These are phyloP conservation scores for Cordyceps cicadae DNA, from an alignment of 2,329 filamentous ascomycete genomes.

Conservation along the genomic window DNA sequence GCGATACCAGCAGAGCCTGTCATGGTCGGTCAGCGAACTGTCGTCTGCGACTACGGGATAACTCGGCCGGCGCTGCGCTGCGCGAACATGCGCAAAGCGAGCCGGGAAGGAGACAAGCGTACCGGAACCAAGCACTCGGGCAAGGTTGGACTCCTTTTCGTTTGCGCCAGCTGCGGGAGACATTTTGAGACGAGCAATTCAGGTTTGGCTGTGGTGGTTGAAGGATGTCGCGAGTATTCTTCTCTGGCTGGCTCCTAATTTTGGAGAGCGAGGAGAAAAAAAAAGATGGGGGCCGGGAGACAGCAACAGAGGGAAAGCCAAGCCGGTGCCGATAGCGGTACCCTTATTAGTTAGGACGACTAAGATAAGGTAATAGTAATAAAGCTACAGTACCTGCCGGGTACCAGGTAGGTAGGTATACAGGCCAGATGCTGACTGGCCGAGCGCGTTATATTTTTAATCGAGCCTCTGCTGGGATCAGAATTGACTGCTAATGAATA, in stretches of 20 bases:
- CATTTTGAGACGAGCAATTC: slow-evolving; percentile 32
- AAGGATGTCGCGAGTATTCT: slow-evolving; percentile 4
- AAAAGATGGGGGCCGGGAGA: slow-evolving; percentile 2
- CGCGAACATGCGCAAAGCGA: neutral
- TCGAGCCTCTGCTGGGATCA: no score
- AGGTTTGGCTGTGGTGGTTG: neutral
- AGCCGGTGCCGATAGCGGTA: neutral
- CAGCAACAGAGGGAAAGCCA: neutral
- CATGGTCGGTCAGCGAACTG: slow-evolving; percentile 1
- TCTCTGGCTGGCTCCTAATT: neutral
- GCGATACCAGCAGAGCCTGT: slow-evolving; percentile 86
- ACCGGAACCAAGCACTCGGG: slow-evolving; percentile 90
- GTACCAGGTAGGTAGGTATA: neutral
- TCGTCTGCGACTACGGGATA: slow-evolving; percentile 1
- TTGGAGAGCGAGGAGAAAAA: neutral
- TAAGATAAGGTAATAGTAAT: no score
- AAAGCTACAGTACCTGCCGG: neutral
- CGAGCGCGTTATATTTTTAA: neutral
- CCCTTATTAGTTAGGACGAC: neutral
- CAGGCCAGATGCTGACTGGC: neutral
- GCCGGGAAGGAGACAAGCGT: slow-evolving; percentile 16
- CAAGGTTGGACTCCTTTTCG: slow-evolving; percentile 80
- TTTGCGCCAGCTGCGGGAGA: slow-evolving; percentile 45
- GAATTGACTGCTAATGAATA: no score
- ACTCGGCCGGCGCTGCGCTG: slow-evolving; percentile 2